phyloP scores from a whole-genome alignment of 2,329 filamentous ascomycete genomes.

The Parasarocladium wereldwijsianum region DNA sequence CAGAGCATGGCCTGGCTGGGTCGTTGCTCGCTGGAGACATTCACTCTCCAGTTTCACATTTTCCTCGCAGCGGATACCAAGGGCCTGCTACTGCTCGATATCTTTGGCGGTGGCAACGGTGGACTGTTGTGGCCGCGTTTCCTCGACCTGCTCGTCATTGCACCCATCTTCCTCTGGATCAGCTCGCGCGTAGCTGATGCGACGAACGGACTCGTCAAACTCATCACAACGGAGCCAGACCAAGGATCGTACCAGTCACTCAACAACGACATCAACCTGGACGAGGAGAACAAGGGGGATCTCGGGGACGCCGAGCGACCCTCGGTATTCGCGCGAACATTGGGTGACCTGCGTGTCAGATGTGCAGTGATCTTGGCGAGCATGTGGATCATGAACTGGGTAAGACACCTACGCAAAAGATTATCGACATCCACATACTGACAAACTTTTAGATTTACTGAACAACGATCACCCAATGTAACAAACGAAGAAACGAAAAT shows the following conservation, averaged over 20 bases:
- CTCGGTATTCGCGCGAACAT: constrained; percentile 1
- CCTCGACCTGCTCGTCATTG: constrained; percentile 12
- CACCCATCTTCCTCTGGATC: constrained; percentile 15
- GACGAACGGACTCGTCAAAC: constrained; percentile 11
- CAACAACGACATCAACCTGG: constrained; percentile 8
- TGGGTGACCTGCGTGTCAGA: not conserved
- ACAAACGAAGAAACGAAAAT: too few species aligned
- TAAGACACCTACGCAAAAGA: too few species aligned
- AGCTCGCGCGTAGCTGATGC: constrained; percentile 13
- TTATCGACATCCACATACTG: too few species aligned
- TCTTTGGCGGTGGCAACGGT: constrained; percentile 11
- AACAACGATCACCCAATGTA: too few species aligned
- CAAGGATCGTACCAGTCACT: constrained; percentile 2
- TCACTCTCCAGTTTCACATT: constrained; percentile 45
- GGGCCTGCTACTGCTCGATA: constrained; percentile 25
- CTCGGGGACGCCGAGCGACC: not conserved
- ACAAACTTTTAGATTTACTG: too few species aligned
- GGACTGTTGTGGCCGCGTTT: constrained; percentile 12
- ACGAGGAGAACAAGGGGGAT: constrained; percentile 9
- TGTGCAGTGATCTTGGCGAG: not conserved
- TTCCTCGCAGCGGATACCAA: constrained; percentile 45
- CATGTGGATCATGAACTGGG: constrained; percentile 4
- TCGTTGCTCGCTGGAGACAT: constrained; percentile 41
- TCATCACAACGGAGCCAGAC: constrained; percentile 7
- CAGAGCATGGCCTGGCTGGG: constrained; percentile 37